Conservation (phyloP, 225 moss, liverwort and hornwort genomes). For the Polytrichum commune region DNA sequence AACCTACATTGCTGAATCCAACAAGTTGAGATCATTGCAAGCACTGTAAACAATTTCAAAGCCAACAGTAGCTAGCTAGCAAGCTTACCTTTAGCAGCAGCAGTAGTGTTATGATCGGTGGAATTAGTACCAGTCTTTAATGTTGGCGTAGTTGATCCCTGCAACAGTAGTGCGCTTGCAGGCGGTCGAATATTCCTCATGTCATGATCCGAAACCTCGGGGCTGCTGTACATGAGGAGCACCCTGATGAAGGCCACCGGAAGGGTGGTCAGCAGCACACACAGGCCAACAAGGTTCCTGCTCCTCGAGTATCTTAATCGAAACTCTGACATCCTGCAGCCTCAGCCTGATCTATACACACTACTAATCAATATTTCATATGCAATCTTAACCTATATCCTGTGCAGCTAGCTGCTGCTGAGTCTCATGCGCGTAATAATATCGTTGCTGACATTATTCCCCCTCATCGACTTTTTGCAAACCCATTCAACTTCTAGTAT, state of each 20-base stretch:
- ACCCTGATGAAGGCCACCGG: constrained; percentile 26
- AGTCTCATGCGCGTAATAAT: too few relatives aligned
- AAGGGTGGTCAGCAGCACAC: constrained; percentile 14
- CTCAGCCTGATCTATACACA: too few relatives aligned
- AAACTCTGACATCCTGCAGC: constrained; percentile 11
- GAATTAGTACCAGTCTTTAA: background rate
- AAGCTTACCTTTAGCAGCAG: constrained; percentile 12
- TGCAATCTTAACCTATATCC: too few relatives aligned
- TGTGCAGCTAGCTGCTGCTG: too few relatives aligned
- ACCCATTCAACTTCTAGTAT: too few relatives aligned
- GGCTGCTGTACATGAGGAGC: constrained; percentile 15
- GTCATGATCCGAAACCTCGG: background rate
- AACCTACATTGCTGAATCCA: background rate
- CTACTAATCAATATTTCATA: too few relatives aligned
- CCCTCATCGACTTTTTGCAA: too few relatives aligned
- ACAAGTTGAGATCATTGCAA: background rate
- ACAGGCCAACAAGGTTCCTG: constrained; percentile 19
- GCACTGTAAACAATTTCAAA: background rate
- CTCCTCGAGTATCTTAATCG: constrained; percentile 6
- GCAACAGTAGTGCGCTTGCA: constrained; percentile 1
- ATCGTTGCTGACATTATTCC: too few relatives aligned
- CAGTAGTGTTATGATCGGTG: background rate
- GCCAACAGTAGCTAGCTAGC: constrained; percentile 13
- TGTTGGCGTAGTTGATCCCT: background rate
- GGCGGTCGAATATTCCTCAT: background rate